Base-by-base conservation (phyloP, 2,329 filamentous ascomycete genomes). In the Talaromyces sp. region DNA sequence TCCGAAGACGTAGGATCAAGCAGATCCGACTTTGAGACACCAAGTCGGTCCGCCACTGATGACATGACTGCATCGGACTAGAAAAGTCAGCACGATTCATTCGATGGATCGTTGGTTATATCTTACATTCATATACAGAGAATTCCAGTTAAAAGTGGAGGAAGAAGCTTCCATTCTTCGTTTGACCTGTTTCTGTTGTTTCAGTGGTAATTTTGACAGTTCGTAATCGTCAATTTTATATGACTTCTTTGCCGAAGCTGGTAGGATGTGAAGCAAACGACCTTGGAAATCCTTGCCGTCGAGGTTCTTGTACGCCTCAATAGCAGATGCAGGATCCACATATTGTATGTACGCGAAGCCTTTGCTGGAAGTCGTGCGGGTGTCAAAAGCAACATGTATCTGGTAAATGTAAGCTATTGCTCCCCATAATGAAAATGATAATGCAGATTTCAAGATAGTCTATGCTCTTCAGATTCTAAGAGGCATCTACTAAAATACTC, bases 401-500 rank as follows among this genome's bases (percentile, higher is more conserved):
- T 99, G 78, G 67, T 68, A 69, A 73, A 69, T 70, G 41, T 64
- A 72, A 71, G 70, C 86, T 77, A 86, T 83, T 75, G 73, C 1
- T 19, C n/a, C 3, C 9, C 1, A 59, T 11, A 19, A 68, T 66
- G 59, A 61, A 27, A 58, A 13, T 22, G 37, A 41, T 11, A 56
- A 39, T 35, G 33, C 37, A 45, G 10, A 45, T 27, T 24, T 45
- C 22, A 19, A 41, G 35, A 59, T 33, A 45, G 13, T 19, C 27
- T 14, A 2, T 39, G 70, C 76, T 81, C 82, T 81, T 93, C 90
- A 95, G 92, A 88, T 86, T 83, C 84, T 80, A 90, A 92, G 89
- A 93, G 90, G 92, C 91, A 97, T 98, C 94, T 99, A 99, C 95
- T 66, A 97, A 99, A 97, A 97, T 95, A 90, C 86, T 92, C 89